A percentile compares a stretch with the other conserved stretches of the same genome.
These are phyloP conservation scores for Beta lomatogona DNA, from an alignment of 179 eudicot species.

Conservation along the genomic window DNA sequence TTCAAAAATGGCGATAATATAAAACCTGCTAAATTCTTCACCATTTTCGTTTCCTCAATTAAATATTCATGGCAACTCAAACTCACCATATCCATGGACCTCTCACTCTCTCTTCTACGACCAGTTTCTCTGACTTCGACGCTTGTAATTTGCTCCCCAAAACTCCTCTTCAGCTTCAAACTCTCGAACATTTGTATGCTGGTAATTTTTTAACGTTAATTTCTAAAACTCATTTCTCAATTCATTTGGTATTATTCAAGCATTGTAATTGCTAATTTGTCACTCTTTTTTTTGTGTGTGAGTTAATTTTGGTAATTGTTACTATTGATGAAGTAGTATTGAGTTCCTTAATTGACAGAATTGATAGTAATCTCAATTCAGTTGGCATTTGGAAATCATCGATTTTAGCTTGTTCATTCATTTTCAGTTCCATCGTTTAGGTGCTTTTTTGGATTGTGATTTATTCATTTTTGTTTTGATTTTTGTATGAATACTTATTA, in stretches of 20 bases:
- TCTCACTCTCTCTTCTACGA: slow-evolving; percentile 9
- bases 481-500: neutral
- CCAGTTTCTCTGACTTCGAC: slow-evolving; percentile 8
- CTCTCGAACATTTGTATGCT: slow-evolving; percentile 36
- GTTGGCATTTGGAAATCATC: neutral
- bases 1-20: slow-evolving; percentile 8
- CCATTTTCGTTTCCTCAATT: neutral
- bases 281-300: neutral
- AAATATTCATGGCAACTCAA: slow-evolving; percentile 19
- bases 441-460: neutral
- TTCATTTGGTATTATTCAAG: neutral
- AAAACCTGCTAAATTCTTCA: neutral
- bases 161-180: slow-evolving; percentile 43
- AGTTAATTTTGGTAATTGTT: neutral
- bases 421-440: neutral
- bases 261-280: neutral
- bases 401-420: neutral
- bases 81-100: slow-evolving; percentile 6
- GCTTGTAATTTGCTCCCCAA: slow-evolving; percentile 30
- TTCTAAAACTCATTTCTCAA: neutral
- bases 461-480: neutral
- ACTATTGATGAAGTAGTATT: neutral
- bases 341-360: neutral
- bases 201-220: slow-evolving; percentile 21
- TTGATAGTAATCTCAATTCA: neutral